Conservation (phyloP, 139 green algal species). For the Pedinophyceae sp. region DNA sequence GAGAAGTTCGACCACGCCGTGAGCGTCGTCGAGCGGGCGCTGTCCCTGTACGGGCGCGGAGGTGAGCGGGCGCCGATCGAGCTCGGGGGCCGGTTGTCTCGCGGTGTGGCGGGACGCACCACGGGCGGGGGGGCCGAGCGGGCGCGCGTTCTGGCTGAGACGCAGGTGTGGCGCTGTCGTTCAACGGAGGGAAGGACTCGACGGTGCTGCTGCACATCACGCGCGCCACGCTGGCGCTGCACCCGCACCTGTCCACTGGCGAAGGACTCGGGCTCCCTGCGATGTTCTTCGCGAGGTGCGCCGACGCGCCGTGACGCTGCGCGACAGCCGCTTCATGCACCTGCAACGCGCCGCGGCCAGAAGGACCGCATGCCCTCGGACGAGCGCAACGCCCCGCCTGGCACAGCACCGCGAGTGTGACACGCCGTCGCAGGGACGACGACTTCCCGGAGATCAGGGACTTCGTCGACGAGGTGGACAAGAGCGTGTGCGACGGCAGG, state of each 20-base stretch:
- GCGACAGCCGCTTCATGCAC: background rate
- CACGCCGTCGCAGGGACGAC: slow-evolving; percentile 23
- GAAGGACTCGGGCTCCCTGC: background rate
- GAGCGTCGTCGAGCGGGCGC: slow-evolving; percentile 12
- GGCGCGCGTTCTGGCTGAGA: background rate
- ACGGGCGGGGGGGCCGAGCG: background rate
- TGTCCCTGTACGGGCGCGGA: slow-evolving; percentile 30
- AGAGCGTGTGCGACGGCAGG: too few relatives aligned
- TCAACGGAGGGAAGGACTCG: slow-evolving; percentile 89
- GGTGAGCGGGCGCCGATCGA: background rate
- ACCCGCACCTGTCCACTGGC: too few relatives aligned
- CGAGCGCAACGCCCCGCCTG: too few relatives aligned
- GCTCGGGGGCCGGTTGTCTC: background rate
- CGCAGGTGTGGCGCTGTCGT: slow-evolving; percentile 12
- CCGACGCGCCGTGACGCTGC: too few relatives aligned
- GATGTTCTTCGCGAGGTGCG: background rate
- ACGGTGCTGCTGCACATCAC: slow-evolving; percentile 82
- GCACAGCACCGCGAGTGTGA: too few relatives aligned
- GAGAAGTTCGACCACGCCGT: slow-evolving; percentile 22
- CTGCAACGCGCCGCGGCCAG: background rate
- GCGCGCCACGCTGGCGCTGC: slow-evolving; percentile 20
- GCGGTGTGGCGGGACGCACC: background rate
- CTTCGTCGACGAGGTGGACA: slow-evolving; percentile 22
- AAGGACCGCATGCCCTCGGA: background rate
- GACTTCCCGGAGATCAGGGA: slow-evolving; percentile 59